Evolutionary conservation across 495 filamentous ascomycete genomes (phyloP), one percentile per base, ranked within the genome.

Genomic region (Penicillium ochrochloron): DNA sequence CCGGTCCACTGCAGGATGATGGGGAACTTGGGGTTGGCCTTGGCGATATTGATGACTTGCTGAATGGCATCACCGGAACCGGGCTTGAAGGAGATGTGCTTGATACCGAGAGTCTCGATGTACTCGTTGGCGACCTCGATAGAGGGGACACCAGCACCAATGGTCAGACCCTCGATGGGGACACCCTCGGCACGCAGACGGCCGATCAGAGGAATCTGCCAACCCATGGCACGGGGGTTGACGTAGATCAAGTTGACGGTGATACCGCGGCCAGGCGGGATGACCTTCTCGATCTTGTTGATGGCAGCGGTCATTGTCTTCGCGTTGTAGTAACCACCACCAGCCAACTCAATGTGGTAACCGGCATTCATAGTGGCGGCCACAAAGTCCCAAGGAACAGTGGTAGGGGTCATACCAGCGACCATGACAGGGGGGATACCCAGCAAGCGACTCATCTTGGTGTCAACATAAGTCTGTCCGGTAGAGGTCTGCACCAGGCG

Each of bases 161-260:
- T 78, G 37, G 81, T 82, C 39, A 99, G 83, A 70, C 95, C 95
- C 69, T 98, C 93, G 62, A 99, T 92, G 5, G 95, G 95, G 37
- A 96, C 88, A 66, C 95, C 95, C 60, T 96, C 92, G 15, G 91
- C 84, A 51, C 94, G 87, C 44, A 99, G 83, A 62, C 90, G 87
- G 53, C 87, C 91, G 64, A 99, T 87, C 31, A 99, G 81, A 51
- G 95, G 94, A 53, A 98, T 96, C 76, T 99, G 95, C 95, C 95
- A 99, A 31, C 82, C 90, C 94, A 99, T 99, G 35, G 94, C 93
- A 58, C 91, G 87, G 17, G 95, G 95, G 72, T 94, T 96, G 72
- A 97, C 95, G 70, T 99, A 99, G 72, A 99, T 99, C 60, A 99
- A 74, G 73, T 99, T 99, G 69, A 97, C 80, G 5, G 88, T 93